Base-by-base conservation (phyloP, 2,329 filamentous ascomycete species). In the Acephala macrosclerotiorum region DNA sequence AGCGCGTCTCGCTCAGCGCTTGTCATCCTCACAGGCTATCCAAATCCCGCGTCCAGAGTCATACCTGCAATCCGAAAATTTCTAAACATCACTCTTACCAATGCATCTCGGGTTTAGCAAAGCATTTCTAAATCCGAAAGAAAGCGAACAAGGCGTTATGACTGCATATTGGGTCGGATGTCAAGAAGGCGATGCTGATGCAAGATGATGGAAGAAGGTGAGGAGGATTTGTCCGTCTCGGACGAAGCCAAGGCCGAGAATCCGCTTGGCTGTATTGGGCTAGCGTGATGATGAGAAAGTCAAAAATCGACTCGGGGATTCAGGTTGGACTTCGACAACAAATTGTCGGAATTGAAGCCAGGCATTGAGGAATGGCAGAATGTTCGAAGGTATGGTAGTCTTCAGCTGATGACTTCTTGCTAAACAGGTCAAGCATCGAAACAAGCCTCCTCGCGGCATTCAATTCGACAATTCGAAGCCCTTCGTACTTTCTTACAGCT, bases 371-470 rank as follows among this genome's bases (percentile, higher is more conserved):
- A 4, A 33, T 9, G 29, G 4, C 29, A 5, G 29, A 33, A 33
- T 33, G 53, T 25, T 45, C 45, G 33, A 16, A 55, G 9, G 25
- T 22, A 20, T 18, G 36, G 36, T 20, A 12, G 9, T 29, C 7
- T 57, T n/a, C 26, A 29, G 26, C 71, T 73, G 60, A 73, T 58
- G n/a, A n/a, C n/a, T n/a, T n/a, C n/a, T n/a, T n/a, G n/a, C n/a
- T n/a, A n/a, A 36, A 14, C 45, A 55, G 36, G 29, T 20, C 45
- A 33, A 90, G 88, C 86, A 53, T 89, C 88, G 26, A 74, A n/a
- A n/a, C n/a, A n/a, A n/a, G n/a, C n/a, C n/a, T n/a, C n/a, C n/a
- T n/a, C n/a, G n/a, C n/a, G n/a, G n/a, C n/a, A n/a, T n/a, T n/a
- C n/a, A n/a, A n/a, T n/a, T n/a, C n/a, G n/a, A n/a, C n/a, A n/a